Evolutionary conservation across 2,329 filamentous ascomycete genomes (phyloP).

Genomic region (Monosporascus sp.): DNA sequence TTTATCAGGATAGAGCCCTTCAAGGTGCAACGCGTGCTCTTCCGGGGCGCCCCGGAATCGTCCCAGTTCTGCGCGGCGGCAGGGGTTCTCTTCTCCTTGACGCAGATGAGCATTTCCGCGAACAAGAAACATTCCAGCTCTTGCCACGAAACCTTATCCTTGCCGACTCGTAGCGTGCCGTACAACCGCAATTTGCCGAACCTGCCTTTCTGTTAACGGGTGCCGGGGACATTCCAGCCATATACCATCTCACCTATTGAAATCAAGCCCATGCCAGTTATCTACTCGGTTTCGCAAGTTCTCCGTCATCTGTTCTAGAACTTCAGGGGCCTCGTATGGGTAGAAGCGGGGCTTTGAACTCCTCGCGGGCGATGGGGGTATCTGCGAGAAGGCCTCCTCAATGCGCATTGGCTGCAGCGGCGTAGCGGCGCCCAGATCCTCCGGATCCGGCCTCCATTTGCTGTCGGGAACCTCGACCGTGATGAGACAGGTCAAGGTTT

Average conservation of each 20-base stretch:
- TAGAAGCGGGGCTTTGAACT: conserved; percentile 53
- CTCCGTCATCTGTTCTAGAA: conserved; percentile 80
- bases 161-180: conserved; percentile 86
- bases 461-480: conserved; percentile 91
- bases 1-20: conserved; percentile 98
- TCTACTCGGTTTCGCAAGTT: conserved; percentile 83
- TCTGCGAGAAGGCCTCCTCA: conserved; percentile 47
- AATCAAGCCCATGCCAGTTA: conserved; percentile 97
- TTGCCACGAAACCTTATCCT: conserved; percentile 95
- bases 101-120: conserved; percentile 97
- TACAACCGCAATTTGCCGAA: conserved; percentile 91
- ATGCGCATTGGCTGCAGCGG: conserved; percentile 39
- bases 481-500: conserved; percentile 87
- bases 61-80: conserved; percentile 60
- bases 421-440: conserved; percentile 62
- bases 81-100: conserved; percentile 86
- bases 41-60: conserved; percentile 51
- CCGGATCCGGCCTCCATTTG: conserved; percentile 82
- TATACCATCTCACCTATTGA: conserved; percentile 55
- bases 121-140: conserved; percentile 96
- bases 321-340: conserved; percentile 70
- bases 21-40: conserved; percentile 73
- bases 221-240: background rate
- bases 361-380: conserved; percentile 55
- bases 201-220: conserved; percentile 37